A percentile compares a stretch with the other conserved stretches of the same genome.
These are phyloP conservation scores for Skeletonema potamos DNA, from an alignment of 108 stramenopile species.

Conservation along the genomic window DNA sequence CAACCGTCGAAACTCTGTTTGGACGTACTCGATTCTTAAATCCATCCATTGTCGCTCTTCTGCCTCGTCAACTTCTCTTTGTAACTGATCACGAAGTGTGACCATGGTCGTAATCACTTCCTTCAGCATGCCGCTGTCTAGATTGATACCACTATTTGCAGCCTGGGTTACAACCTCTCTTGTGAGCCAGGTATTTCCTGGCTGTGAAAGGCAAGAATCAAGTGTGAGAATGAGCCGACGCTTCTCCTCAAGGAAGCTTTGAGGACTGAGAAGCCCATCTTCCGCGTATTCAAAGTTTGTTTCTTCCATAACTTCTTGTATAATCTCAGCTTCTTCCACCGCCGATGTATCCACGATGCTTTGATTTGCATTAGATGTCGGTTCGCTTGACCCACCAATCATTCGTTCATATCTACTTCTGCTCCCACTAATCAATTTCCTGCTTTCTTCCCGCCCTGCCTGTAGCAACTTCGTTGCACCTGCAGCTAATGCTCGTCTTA, in stretches of 20 bases:
- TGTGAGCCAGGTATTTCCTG: slow-evolving; percentile 62
- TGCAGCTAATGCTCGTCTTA: slow-evolving; percentile 55
- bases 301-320: slow-evolving; percentile 47
- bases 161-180: slow-evolving; percentile 36
- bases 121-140: slow-evolving; percentile 34
- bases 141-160: slow-evolving; percentile 28
- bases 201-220: slow-evolving; percentile 51
- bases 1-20: slow-evolving; percentile 33
- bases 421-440: slow-evolving; percentile 17
- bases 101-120: slow-evolving; percentile 65
- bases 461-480: slow-evolving; percentile 49
- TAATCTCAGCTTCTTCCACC: slow-evolving; percentile 31
- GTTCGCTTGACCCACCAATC: slow-evolving; percentile 21
- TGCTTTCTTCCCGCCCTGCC: slow-evolving; percentile 39
- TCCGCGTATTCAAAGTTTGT: slow-evolving; percentile 44
- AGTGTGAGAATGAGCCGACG: slow-evolving; percentile 44
- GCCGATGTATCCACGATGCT: slow-evolving; percentile 28
- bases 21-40: slow-evolving; percentile 39
- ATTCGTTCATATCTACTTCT: slow-evolving; percentile 21
- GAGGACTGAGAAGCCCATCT: slow-evolving; percentile 42
- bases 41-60: slow-evolving; percentile 16
- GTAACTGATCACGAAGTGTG: slow-evolving; percentile 48
- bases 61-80: slow-evolving; percentile 37
- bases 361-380: neutral
- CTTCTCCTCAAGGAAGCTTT: slow-evolving; percentile 43